A percentile compares a stretch with the other conserved stretches of the same genome.
phyloP scores from a whole-genome alignment of 2,329 filamentous ascomycete genomes.

The Fusarium sp. region DNA sequence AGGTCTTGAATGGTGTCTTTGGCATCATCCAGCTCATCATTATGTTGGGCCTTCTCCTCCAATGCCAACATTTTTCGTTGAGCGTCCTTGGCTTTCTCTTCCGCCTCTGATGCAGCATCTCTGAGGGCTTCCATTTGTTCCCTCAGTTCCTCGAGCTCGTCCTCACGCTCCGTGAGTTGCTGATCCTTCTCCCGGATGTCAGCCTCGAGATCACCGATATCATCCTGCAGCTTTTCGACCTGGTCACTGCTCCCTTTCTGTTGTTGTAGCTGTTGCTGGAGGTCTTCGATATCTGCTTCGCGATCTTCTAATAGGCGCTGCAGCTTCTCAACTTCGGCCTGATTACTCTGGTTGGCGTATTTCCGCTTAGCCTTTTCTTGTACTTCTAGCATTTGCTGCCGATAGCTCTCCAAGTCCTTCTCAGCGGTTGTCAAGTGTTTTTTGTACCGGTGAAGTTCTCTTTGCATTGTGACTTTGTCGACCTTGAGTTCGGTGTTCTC shows the following conservation, averaged over 20 bases:
- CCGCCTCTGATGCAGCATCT: slow-evolving; percentile 60
- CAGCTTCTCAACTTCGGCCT: slow-evolving; percentile 67
- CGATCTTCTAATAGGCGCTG: slow-evolving; percentile 65
- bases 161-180: slow-evolving; percentile 76
- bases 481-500: slow-evolving; percentile 98
- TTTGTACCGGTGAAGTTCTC: slow-evolving; percentile 85
- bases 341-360: slow-evolving; percentile 75
- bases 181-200: slow-evolving; percentile 81
- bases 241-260: slow-evolving; percentile 66
- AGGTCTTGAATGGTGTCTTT: slow-evolving; percentile 68
- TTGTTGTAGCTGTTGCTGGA: slow-evolving; percentile 67
- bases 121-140: slow-evolving; percentile 68
- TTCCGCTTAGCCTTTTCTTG: slow-evolving; percentile 83
- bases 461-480: slow-evolving; percentile 87
- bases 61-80: slow-evolving; percentile 62
- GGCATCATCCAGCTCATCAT: slow-evolving; percentile 64
- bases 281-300: slow-evolving; percentile 67
- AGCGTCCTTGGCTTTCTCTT: slow-evolving; percentile 67
- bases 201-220: slow-evolving; percentile 79
- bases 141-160: slow-evolving; percentile 76
- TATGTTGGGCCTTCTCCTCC: slow-evolving; percentile 63
- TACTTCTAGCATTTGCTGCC: slow-evolving; percentile 81
- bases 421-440: slow-evolving; percentile 86
- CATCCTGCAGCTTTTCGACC: slow-evolving; percentile 74
- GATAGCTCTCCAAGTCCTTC: slow-evolving; percentile 84